phyloP scores from a whole-genome alignment of 1,284 basidiomycete genomes.

The Ganoderma multipileum region DNA sequence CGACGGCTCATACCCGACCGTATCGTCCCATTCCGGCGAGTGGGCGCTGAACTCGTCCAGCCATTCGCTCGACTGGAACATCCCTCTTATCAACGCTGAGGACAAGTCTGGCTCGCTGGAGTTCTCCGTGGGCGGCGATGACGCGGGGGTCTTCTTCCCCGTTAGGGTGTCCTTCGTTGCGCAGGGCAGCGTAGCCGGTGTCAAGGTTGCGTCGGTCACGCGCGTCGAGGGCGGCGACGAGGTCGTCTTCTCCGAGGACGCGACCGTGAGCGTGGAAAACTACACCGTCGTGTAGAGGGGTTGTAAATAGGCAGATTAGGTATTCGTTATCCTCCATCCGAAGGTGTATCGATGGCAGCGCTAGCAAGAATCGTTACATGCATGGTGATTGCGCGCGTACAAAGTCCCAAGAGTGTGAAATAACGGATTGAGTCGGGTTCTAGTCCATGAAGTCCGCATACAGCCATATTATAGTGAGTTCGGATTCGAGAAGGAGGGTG shows the following conservation, averaged over 20 bases:
- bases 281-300: constrained; percentile 52
- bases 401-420: constrained; percentile 21
- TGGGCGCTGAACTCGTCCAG: constrained; percentile 84
- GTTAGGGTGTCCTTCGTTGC: constrained; percentile 86
- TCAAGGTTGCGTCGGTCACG: constrained; percentile 66
- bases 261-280: constrained; percentile 73
- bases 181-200: constrained; percentile 78
- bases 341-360: constrained; percentile 30
- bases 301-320: constrained; percentile 24
- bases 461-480: background rate
- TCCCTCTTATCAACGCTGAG: constrained; percentile 64
- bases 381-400: constrained; percentile 13
- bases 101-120: constrained; percentile 84
- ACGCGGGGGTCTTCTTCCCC: constrained; percentile 91
- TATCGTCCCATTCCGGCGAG: constrained; percentile 79
- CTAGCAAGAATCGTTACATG: constrained; percentile 11
- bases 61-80: constrained; percentile 87
- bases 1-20: constrained; percentile 84
- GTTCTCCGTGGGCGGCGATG: constrained; percentile 87
- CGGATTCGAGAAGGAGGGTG: background rate
- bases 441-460: constrained; percentile 21
- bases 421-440: background rate
- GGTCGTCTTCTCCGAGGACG: constrained; percentile 81
- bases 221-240: constrained; percentile 66
- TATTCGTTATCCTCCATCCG: constrained; percentile 21